Evolutionary conservation across 306 rosid genomes (phyloP), one percentile per base, ranked within the genome.

Genomic region (Styphnolobium japonicum): DNA sequence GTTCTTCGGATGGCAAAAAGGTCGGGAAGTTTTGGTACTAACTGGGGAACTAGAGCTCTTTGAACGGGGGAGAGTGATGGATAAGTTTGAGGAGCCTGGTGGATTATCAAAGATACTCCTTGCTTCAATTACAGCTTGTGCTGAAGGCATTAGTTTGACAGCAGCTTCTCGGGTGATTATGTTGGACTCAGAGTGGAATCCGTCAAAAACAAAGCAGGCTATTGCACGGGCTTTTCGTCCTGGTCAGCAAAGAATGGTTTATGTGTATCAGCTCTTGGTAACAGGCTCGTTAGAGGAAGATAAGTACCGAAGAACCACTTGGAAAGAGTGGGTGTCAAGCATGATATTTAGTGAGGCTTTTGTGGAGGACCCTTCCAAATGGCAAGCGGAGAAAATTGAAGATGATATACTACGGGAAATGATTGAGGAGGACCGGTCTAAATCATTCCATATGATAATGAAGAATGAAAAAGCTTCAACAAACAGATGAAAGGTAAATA

Each of bases 281-380:
- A 85, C 98, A 1, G 95, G 94, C 36, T 92, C 97, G 1, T 66
- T 94, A 55, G 98, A 94, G 87, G 97, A 92, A 73, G 92, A 91
- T 27, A 94, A 92, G 83, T 87, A 91, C 67, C 29, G 84, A 25
- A 85, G 92, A 84, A 94, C 97, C 33, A 89, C 97, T 2, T 87
- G 98, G 98, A 94, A 94, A 83, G 98, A 92, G 75, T 90, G 97
- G 97, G 97, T 94, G 4, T 94, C 98, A 1, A 89, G 91, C 82
- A 94, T 94, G 98, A 94, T 92, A 49, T 94, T 94, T 71, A 92
- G 97, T 3, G 98, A 94, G 85, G 98, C 81, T 0, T 92, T 92
- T 72, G 98, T 91, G 75, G 97, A 92, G 84, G 98, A 92, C 49
- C 97, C 95, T 75, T 92, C 98, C 12, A 80, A 64, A 29, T 89